These are phyloP conservation scores for Vaccinium myrtillus DNA, from an alignment of 148 eudicot species.

Conservation along the genomic window DNA sequence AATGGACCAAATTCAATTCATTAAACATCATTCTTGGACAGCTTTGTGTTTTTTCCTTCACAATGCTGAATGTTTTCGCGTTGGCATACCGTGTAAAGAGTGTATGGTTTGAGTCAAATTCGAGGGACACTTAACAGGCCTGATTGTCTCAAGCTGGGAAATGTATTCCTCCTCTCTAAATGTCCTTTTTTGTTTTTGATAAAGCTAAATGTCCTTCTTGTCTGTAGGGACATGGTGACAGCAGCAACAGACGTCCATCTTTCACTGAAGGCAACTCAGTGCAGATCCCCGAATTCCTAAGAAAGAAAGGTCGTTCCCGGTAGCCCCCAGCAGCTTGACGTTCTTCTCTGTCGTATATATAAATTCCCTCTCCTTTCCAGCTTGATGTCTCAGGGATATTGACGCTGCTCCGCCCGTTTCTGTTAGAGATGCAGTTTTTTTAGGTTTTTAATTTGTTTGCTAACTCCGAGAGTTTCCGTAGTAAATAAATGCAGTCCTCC, in stretches of 20 bases:
- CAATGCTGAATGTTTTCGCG: neutral
- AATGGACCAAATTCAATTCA: neutral
- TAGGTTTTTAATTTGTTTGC: no score
- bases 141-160: neutral
- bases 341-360: neutral
- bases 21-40: neutral
- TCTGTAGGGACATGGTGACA: conserved; percentile 16
- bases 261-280: neutral
- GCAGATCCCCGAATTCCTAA: conserved; percentile 18
- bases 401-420: neutral
- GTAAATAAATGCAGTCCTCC: conserved; percentile 6
- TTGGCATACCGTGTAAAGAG: neutral
- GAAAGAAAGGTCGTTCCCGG: conserved; percentile 17
- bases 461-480: neutral
- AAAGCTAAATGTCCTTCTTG: neutral
- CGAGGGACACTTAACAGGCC: neutral
- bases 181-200: no score
- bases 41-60: no score
- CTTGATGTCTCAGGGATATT: neutral
- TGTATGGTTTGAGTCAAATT: neutral
- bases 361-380: neutral
- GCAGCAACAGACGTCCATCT: neutral
- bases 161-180: neutral
- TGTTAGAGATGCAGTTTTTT: conserved; percentile 2
- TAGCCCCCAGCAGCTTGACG: conserved; percentile 14